These are phyloP conservation scores for Paecilomyces variotii DNA, from an alignment of 2,329 filamentous ascomycete species.

Conservation along the genomic window DNA sequence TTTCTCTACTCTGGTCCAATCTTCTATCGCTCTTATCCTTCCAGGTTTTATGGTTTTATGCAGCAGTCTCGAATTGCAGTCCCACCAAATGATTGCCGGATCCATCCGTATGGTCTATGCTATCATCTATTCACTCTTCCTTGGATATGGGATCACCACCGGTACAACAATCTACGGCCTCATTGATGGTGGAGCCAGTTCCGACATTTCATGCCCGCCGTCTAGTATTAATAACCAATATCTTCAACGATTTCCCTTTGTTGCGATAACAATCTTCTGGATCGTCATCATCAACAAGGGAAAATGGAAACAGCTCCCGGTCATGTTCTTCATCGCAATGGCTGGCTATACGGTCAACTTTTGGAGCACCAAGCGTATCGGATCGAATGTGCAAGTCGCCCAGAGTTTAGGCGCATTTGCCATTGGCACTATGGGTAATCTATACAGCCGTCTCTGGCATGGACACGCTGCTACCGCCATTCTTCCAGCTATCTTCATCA, in stretches of 20 bases:
- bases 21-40: conserved; percentile 61
- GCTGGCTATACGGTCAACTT: conserved; percentile 68
- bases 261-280: conserved; percentile 63
- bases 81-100: conserved; percentile 58
- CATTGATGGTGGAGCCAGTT: conserved; percentile 47
- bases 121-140: conserved; percentile 61
- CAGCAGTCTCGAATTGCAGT: conserved; percentile 57
- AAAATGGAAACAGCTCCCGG: conserved; percentile 66
- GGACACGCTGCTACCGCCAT: conserved; percentile 75
- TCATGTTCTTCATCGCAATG: conserved; percentile 66
- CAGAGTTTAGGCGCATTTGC: conserved; percentile 69
- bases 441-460: conserved; percentile 64
- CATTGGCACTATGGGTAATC: conserved; percentile 67
- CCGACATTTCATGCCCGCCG: conserved; percentile 36
- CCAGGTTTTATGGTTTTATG: conserved; percentile 57
- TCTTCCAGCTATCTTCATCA: conserved; percentile 73
- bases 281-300: conserved; percentile 73
- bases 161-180: conserved; percentile 54
- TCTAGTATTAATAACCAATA: conserved; percentile 40
- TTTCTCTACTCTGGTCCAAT: conserved; percentile 62
- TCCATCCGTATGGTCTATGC: conserved; percentile 63
- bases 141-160: conserved; percentile 63
- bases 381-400: conserved; percentile 63
- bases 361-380: conserved; percentile 60
- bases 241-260: conserved; percentile 58